Percentiles rank a stretch among this genome's conserved stretches.
Conservation (phyloP, 2,329 filamentous ascomycete genomes). For the Ophiocordyceps sinensis region DNA sequence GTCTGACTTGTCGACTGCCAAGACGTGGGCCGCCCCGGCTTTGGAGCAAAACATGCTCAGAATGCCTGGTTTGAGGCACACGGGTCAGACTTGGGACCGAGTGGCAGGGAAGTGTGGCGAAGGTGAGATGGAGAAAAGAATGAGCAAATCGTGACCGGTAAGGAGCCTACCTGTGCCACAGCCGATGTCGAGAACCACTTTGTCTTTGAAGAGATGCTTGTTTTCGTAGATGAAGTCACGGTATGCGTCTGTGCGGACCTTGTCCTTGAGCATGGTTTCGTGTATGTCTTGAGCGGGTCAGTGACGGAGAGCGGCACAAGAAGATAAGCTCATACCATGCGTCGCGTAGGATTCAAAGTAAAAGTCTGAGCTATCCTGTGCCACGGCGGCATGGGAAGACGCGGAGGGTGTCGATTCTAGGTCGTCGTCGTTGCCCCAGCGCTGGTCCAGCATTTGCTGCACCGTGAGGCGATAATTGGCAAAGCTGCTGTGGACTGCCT, state of each 20-base stretch:
- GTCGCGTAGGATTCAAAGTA: conserved; percentile 50
- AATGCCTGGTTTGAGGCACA: conserved; percentile 40
- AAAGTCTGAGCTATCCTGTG: conserved; percentile 22
- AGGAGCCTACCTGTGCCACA: conserved; percentile 50
- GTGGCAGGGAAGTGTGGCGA: too few species aligned
- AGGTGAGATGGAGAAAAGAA: neutral
- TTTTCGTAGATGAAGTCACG: conserved; percentile 91
- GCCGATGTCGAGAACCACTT: conserved; percentile 80
- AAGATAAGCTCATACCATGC: conserved; percentile 31
- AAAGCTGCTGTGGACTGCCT: conserved; percentile 45
- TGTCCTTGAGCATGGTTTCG: conserved; percentile 89
- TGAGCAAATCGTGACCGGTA: neutral
- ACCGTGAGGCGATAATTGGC: conserved; percentile 51
- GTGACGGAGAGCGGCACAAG: neutral
- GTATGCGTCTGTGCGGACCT: conserved; percentile 78
- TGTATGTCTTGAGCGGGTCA: conserved; percentile 55
- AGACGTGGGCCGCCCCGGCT: conserved; percentile 73
- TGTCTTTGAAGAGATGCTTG: conserved; percentile 73
- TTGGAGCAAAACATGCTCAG: conserved; percentile 89
- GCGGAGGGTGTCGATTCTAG: neutral
- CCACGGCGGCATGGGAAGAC: conserved; percentile 3
- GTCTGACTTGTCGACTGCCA: conserved; percentile 83
- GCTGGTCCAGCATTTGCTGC: conserved; percentile 50
- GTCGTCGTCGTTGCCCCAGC: conserved; percentile 44
- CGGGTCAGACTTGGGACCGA: neutral